A percentile compares a stretch with the other conserved stretches of the same genome.
phyloP scores from a whole-genome alignment of 129 eudicot species.

The Chrysanthemum makinoi region DNA sequence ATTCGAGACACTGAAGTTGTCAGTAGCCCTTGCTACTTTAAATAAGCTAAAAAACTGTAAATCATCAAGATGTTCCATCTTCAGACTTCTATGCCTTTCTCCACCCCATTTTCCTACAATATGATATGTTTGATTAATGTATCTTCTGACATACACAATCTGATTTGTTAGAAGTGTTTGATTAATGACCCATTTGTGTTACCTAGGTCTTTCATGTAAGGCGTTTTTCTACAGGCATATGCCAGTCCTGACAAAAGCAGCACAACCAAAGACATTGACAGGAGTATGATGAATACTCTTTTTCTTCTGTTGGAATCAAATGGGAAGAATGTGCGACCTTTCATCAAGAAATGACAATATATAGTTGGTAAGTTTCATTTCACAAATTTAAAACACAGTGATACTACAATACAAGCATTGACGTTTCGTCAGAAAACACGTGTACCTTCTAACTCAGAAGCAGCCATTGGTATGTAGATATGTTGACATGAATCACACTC shows the following conservation, averaged over 20 bases:
- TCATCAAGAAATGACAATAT: no score
- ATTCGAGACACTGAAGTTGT: background rate
- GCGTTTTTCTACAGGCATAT: no score
- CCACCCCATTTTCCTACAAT: background rate
- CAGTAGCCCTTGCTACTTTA: background rate
- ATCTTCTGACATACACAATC: background rate
- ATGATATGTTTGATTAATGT: background rate
- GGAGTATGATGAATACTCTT: no score
- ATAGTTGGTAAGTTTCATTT: no score
- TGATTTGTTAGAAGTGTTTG: no score
- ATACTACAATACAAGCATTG: background rate
- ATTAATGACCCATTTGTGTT: no score
- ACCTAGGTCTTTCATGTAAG: no score
- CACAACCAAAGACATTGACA: no score
- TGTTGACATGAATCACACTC: constrained; percentile 34
- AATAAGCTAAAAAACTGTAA: constrained; percentile 1
- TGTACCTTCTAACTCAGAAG: constrained; percentile 29
- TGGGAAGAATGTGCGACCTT: no score
- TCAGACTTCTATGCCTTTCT: background rate
- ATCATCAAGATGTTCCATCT: constrained; percentile 11
- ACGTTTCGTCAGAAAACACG: background rate
- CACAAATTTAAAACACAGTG: background rate
- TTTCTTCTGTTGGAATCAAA: no score
- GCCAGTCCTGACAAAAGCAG: no score
- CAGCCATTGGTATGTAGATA: constrained; percentile 39